Evolutionary conservation across 306 rosid genomes (phyloP).

Genomic region (Acmispon strigosus): DNA sequence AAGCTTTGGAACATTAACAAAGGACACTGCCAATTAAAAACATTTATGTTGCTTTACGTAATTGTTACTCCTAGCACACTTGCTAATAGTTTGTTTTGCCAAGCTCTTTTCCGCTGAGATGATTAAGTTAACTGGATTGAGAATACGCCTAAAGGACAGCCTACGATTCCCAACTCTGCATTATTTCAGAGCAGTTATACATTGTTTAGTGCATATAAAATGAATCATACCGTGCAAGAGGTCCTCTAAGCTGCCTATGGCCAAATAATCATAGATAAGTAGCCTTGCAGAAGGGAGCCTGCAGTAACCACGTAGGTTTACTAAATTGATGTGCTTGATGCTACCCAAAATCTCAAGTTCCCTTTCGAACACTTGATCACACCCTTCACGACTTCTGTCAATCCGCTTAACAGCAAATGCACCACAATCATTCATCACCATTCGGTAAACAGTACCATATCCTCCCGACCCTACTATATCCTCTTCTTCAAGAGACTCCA

Average conservation of each 20-base stretch:
- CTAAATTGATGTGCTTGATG: constrained; percentile 83
- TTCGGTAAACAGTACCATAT: constrained; percentile 80
- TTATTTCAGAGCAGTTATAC: neutral
- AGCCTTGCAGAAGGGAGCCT: constrained; percentile 86
- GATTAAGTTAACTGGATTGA: neutral
- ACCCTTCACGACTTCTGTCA: constrained; percentile 69
- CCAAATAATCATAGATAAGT: constrained; percentile 77
- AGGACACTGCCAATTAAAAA: neutral
- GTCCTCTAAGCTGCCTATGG: constrained; percentile 81
- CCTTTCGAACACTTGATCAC: constrained; percentile 85
- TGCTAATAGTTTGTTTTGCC: neutral
- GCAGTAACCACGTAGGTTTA: constrained; percentile 88
- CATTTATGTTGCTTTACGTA: neutral
- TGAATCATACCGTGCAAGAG: constrained; percentile 72
- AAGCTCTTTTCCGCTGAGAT: neutral
- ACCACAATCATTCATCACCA: constrained; percentile 91
- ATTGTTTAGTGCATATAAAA: neutral
- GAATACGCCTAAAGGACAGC: too few relatives aligned
- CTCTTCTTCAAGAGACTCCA: constrained; percentile 75
- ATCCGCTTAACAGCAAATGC: constrained; percentile 87
- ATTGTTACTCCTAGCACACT: neutral
- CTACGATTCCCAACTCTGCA: too few relatives aligned
- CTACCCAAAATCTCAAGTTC: constrained; percentile 91
- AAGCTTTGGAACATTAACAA: neutral
- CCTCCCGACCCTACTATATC: constrained; percentile 90